Conservation (phyloP, 805 yeast genomes). For the Yamadazyma olivae region DNA sequence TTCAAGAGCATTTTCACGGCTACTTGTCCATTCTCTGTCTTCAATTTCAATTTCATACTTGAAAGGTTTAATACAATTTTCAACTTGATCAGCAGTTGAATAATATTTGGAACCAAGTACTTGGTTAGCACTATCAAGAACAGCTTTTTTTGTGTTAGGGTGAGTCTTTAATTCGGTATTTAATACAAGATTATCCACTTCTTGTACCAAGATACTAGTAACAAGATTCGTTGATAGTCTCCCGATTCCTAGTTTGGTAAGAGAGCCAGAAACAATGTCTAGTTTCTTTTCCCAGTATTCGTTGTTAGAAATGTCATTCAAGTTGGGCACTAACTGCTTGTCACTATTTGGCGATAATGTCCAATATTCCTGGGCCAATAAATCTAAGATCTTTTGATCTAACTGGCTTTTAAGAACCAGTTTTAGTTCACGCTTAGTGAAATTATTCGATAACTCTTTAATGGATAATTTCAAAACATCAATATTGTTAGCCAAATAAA, state of each 20-base stretch:
- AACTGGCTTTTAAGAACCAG: slow-evolving; percentile 76
- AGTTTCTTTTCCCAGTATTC: slow-evolving; percentile 81
- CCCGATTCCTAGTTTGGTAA: slow-evolving; percentile 93
- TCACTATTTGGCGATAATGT: slow-evolving; percentile 21
- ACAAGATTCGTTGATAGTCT: slow-evolving; percentile 80
- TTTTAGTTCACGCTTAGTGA: slow-evolving; percentile 79
- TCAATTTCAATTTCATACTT: slow-evolving; percentile 96
- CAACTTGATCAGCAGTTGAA: slow-evolving; percentile 97
- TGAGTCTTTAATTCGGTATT: slow-evolving; percentile 77
- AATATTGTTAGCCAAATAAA: slow-evolving; percentile 87
- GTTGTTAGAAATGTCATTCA: slow-evolving; percentile 48
- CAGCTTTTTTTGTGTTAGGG: slow-evolving; percentile 79
- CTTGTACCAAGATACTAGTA: slow-evolving; percentile 75
- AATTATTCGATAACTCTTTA: slow-evolving; percentile 79
- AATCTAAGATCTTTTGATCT: slow-evolving; percentile 85
- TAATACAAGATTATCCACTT: slow-evolving; percentile 70
- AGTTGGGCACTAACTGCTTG: slow-evolving; percentile 40
- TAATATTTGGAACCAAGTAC: slow-evolving; percentile 77
- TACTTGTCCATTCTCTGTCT: slow-evolving; percentile 85
- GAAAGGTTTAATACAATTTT: slow-evolving; percentile 95
- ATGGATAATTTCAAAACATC: slow-evolving; percentile 83
- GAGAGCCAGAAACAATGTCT: slow-evolving; percentile 76
- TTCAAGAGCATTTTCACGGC: slow-evolving; percentile 73
- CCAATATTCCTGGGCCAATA: slow-evolving; percentile 92
- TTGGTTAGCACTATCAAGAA: slow-evolving; percentile 77